These are phyloP conservation scores for Aureobasidium sp. DNA, from an alignment of 2,329 filamentous ascomycete species.

Conservation along the genomic window DNA sequence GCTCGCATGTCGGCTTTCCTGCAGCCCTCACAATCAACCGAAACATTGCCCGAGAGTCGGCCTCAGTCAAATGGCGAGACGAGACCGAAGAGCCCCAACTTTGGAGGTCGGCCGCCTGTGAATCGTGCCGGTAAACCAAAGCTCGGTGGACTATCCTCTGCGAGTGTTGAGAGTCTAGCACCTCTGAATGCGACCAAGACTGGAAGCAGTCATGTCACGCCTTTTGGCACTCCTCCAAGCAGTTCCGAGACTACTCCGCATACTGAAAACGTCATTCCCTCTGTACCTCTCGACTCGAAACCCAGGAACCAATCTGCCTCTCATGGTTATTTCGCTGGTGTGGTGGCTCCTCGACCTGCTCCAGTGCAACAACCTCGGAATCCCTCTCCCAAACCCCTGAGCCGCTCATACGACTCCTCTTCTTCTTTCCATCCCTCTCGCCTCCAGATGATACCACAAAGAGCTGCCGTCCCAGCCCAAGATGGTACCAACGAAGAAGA, in stretches of 20 bases:
- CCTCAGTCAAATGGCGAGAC: neutral
- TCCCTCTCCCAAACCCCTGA: constrained; percentile 4
- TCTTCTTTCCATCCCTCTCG: neutral
- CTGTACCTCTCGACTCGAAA: neutral
- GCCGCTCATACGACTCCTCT: neutral
- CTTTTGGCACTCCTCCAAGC: constrained; percentile 78
- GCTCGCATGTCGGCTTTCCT: constrained; percentile 29
- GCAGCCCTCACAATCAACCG: constrained; percentile 18
- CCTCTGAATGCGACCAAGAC: constrained; percentile 14
- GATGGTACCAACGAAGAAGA: constrained; percentile 17
- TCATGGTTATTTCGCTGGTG: constrained; percentile 12
- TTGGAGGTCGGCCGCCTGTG: constrained; percentile 58
- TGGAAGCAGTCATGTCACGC: constrained; percentile 43
- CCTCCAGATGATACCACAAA: neutral
- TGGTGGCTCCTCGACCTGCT: neutral
- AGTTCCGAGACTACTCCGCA: constrained; percentile 50
- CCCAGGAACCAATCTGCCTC: neutral
- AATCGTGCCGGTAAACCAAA: constrained; percentile 75
- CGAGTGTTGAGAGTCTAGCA: constrained; percentile 16
- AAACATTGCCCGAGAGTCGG: neutral
- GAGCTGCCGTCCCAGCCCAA: neutral
- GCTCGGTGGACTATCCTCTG: constrained; percentile 41
- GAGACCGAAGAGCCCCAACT: constrained; percentile 11
- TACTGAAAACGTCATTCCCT: neutral
- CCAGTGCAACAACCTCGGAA: neutral